These are phyloP conservation scores for Poterioochromonas sp. DNA, from an alignment of 352 stramenopile genomes.

Conservation along the genomic window DNA sequence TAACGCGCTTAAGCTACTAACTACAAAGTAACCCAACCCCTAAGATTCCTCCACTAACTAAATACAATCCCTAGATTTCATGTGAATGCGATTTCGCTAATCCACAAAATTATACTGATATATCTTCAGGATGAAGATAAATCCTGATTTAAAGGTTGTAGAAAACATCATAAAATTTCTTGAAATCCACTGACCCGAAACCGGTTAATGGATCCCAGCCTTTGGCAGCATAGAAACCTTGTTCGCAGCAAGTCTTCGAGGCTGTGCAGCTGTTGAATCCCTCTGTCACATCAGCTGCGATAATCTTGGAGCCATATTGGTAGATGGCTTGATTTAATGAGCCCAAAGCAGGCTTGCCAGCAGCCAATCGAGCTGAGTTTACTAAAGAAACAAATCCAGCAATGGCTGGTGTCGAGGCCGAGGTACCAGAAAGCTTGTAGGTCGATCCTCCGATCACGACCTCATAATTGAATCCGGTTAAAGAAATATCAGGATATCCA, in stretches of 20 bases:
- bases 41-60: no score
- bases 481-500: conserved; percentile 72
- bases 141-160: no score
- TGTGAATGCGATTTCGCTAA: no score
- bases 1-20: no score
- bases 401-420: conserved; percentile 64
- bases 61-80: no score
- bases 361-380: conserved; percentile 59
- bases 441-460: conserved; percentile 46
- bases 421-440: conserved; percentile 53
- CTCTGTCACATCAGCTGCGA: neutral
- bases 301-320: neutral
- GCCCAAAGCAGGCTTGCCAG: conserved; percentile 61
- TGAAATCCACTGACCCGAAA: conserved; percentile 54
- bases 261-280: neutral
- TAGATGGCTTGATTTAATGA: conserved; percentile 63
- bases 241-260: conserved; percentile 47
- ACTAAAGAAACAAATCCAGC: conserved; percentile 71
- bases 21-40: no score
- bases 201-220: conserved; percentile 76
- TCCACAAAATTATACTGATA: no score
- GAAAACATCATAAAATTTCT: neutral
- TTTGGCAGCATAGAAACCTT: conserved; percentile 58
- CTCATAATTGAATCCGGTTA: conserved; percentile 58
- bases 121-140: no score